Base-by-base conservation (phyloP, 2,329 filamentous ascomycete species). In the Pestalotiopsis sp. region DNA sequence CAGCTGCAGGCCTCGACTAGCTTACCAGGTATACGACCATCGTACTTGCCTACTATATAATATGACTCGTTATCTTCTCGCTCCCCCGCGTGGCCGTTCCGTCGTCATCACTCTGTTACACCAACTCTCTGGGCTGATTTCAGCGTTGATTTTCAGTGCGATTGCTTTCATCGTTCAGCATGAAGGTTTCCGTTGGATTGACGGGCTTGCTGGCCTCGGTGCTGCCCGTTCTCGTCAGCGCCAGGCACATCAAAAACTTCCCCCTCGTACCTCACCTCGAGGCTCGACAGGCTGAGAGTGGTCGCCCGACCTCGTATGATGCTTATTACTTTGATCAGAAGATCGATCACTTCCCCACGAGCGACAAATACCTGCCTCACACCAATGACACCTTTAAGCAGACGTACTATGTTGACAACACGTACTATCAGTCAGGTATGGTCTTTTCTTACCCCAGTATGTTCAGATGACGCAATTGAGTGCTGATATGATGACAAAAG, bases 361-460 rank as follows among this genome's bases (percentile, higher is more conserved):
- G 75, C 49, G 70, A 75, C n/a, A 75, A 75, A 9, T 84, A 84
- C 73, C 72, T 73, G 13, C 81, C 79, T 4, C 83, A 81, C 71
- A 80, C 80, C 13, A 81, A 82, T 68, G 83, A 78, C 20, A 88
- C 85, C 1, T 88, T 88, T 74, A 80, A 81, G 64, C 86, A 88
- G 75, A 82, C 85, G 61, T 89, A 86, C 74, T 87, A 85, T 73
- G 85, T 87, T 60, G 86, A 86, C 70, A 79, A 81, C 4, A 82
- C 82, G 0, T 87, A 87, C 75, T 88, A 88, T 73, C 82, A 85
- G 70, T 80, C 85, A 13, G 76, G 75, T 76, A 7, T 67, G 68
- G 58, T 13, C 36, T 39, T 62, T 36, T 14, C 12, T 23, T 9
- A 9, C 3, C 17, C 25, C 57, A 31, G 56, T 31, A 58, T 6